Evolutionary conservation across 345 rosid species (phyloP), one percentile per base, ranked within the genome.

Genomic region (Populus ilicifolia): DNA sequence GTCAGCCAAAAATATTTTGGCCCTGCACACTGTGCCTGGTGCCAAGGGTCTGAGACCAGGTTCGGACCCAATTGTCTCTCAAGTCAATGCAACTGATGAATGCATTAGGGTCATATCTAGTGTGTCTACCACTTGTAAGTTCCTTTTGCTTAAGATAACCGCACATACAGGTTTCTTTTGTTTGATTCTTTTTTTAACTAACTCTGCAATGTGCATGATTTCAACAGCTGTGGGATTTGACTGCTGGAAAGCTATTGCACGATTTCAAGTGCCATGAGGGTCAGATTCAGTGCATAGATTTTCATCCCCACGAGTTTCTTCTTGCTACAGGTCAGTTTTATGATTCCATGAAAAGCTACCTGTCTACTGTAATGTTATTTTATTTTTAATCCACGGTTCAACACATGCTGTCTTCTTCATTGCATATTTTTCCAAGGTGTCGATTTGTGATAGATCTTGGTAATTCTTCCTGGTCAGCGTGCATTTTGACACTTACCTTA

Each of bases 261-360:
- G 98, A 96, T 81, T 94, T 96, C 86, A 96, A 94, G 86, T 72
- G 76, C 84, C 98, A 94, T 63, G 99, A 96, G 75, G 98, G 99
- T 77, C 98, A 89, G 81, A 84, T 94, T 88, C 94, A 91, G 84
- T 90, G 98, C 89, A 88, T 96, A 79, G 99, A 96, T 88, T 96
- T 96, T 79, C 99, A 96, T 90, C 99, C 99, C 56, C 89, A 94
- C 36, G 98, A 96, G 76, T 96, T 96, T 84, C 86, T 96, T 25
- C 85, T 96, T 80, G 98, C 97, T 74, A 90, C 99, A 89, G 99
- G 99, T 93, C 80, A 78, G 84, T 85, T 46, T 73, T 81, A 56
- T 18, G 77, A 64, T 78, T 69, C 5, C 41, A 27, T 50, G 46
- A 5, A 62, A 29, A 68, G 41, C 21, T 12, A 25, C 44, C 36